phyloP scores from a whole-genome alignment of 2,329 filamentous ascomycete genomes.

The Aspergillus ustus region DNA sequence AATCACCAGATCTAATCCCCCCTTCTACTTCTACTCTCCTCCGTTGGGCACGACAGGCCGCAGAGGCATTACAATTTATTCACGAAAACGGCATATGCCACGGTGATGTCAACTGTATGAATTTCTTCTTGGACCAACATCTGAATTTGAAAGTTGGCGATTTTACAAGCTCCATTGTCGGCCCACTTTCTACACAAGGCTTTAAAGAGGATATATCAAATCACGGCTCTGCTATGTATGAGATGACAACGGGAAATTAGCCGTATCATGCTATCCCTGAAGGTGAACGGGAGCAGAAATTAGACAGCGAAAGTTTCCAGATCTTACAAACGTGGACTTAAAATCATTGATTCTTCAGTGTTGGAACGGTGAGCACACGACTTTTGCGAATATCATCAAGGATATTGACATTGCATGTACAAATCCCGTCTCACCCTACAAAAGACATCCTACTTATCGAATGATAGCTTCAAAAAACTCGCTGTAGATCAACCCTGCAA shows the following conservation, averaged over 20 bases:
- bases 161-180: constrained; percentile 1
- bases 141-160: constrained; percentile 7
- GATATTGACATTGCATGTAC: constrained; percentile 1
- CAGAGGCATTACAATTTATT: constrained; percentile 3
- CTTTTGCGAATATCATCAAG: background rate
- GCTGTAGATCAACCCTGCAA: too few species aligned
- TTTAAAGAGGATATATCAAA: constrained; percentile 2
- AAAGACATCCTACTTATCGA: background rate
- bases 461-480: too few species aligned
- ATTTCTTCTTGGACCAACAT: constrained; percentile 5
- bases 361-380: background rate
- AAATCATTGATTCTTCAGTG: constrained; percentile 2
- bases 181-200: constrained; percentile 1
- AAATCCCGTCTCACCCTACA: background rate
- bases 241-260: background rate
- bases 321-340: constrained; percentile 3
- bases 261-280: background rate
- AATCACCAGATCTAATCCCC: background rate
- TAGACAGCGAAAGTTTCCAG: background rate
- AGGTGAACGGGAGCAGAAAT: constrained; percentile 3
- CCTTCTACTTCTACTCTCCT: background rate
- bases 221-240: constrained; percentile 9
- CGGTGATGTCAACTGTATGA: constrained; percentile 4
- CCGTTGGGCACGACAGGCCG: constrained; percentile 6
- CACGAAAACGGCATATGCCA: constrained; percentile 4